Base-by-base conservation (phyloP, 2,329 filamentous ascomycete genomes). In the Alternaria sp. region DNA sequence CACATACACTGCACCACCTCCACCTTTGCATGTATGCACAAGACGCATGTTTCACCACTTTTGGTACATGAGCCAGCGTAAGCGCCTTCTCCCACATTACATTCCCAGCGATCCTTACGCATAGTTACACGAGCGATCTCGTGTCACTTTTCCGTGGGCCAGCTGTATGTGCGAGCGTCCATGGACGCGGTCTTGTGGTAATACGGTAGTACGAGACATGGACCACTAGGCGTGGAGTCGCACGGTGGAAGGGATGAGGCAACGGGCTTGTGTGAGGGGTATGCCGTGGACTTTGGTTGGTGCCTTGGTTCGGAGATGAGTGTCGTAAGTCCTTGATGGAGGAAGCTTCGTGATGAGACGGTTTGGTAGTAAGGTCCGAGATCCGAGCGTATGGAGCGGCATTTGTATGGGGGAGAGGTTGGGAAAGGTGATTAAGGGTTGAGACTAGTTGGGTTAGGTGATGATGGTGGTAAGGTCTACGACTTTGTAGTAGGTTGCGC, bases 281-380 rank as follows among this genome's bases (percentile, higher is more conserved):
- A 40, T 28, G 62, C 67, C 68, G 67, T 55, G 52, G 18, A 20
- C 59, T 70, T 71, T 69, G 72, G 74, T 75, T 75, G 66, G 73
- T 72, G 69, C 71, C 64, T 66, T 60, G 61, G 41, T 27, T 53
- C 16, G 25, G 58, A 50, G 51, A 11, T 54, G 49, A 52, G 30
- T 54, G 54, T 32, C 16, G 30, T 56, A 11, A 44, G 57, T 30
- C 5, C 11, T 36, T 36, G 11, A 12, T 46, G 11, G 28, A 12
- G 2, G 2, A 4, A 12, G 3, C 30, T 10, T 32, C 2, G 32
- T 12, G 32, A 18, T 12, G 32, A n/a, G n/a, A 40, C 20, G 25
- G 27, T 43, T 41, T 25, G 43, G 30, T 28, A 18, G 28, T 32
- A 22, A 16, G 41, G 5, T n/a, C 16, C 6, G 34, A 16, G 34